A percentile compares a stretch with the other conserved stretches of the same genome.
phyloP scores from a whole-genome alignment of 2,329 filamentous ascomycete species.

The Pyrenochaeta sp. region DNA sequence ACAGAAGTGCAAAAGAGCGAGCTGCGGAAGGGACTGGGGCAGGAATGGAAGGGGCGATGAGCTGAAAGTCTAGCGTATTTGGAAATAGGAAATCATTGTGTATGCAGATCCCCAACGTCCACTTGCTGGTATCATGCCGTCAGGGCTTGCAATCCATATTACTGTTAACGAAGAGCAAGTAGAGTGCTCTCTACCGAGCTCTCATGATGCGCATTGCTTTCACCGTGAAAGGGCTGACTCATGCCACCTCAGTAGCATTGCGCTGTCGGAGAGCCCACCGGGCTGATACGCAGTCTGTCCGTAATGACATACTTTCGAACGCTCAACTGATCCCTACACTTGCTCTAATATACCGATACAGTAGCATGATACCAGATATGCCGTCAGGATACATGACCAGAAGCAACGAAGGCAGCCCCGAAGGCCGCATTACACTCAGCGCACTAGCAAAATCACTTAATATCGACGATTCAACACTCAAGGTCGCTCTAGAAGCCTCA shows the following conservation, averaged over 20 bases:
- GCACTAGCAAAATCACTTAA: background rate
- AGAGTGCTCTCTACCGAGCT: background rate
- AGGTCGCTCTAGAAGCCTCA: slow-evolving; percentile 1
- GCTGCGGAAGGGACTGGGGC: background rate
- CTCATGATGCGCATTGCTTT: background rate
- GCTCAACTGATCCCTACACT: background rate
- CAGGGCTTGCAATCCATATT: too few species aligned
- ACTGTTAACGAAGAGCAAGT: background rate
- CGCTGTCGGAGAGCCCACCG: too few species aligned
- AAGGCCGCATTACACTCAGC: background rate
- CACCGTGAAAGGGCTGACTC: background rate
- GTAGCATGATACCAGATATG: background rate
- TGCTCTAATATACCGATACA: background rate
- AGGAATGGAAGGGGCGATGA: too few species aligned
- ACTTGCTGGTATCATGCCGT: too few species aligned
- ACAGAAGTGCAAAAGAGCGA: background rate
- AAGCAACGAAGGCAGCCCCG: background rate
- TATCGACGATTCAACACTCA: background rate
- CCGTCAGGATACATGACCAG: background rate
- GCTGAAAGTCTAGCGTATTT: too few species aligned
- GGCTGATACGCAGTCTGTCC: background rate
- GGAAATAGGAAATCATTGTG: too few species aligned
- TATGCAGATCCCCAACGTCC: too few species aligned
- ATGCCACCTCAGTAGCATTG: too few species aligned
- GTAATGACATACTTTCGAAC: too few species aligned